Evolutionary conservation across 2,329 filamentous ascomycete species (phyloP).

Genomic region (Diaporthe helianthi): DNA sequence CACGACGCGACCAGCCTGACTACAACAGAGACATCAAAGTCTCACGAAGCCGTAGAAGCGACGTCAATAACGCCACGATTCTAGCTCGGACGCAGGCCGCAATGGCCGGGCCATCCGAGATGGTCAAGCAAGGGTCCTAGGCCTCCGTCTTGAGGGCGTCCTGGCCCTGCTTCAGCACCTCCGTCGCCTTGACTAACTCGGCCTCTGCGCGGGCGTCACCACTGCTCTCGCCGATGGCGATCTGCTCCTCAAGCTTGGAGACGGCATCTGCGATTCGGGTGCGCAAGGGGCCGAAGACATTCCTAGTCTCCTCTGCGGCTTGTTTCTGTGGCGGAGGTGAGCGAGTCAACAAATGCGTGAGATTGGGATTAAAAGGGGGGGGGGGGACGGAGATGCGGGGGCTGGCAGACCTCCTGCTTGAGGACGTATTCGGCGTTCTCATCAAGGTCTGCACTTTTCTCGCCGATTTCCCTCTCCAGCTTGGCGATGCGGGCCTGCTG

Average conservation of each 20-base stretch:
- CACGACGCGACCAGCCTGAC: neutral
- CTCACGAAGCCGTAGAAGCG: neutral
- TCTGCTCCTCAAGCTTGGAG: constrained; percentile 75
- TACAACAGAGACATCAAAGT: neutral
- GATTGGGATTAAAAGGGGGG: neutral
- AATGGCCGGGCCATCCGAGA: neutral
- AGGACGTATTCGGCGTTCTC: constrained; percentile 80
- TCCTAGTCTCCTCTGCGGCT: constrained; percentile 87
- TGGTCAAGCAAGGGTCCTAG: constrained; percentile 17
- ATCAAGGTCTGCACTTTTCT: constrained; percentile 61
- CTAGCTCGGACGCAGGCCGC: neutral
- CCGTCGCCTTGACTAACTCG: constrained; percentile 63
- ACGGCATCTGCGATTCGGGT: constrained; percentile 76
- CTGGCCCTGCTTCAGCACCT: constrained; percentile 59
- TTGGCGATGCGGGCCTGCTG: constrained; percentile 76
- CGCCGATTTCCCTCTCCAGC: constrained; percentile 66
- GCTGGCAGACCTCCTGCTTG: constrained; percentile 78
- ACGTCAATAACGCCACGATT: too few species aligned
- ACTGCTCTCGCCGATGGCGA: constrained; percentile 66
- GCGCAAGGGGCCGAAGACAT: constrained; percentile 76
- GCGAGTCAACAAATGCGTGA: constrained; percentile 1
- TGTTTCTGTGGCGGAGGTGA: constrained; percentile 61
- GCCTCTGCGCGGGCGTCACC: constrained; percentile 50
- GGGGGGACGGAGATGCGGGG: neutral
- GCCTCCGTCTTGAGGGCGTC: constrained; percentile 42